Evolutionary conservation across 73 alveolate genomes (phyloP), one percentile per base, ranked within the genome.

Genomic region (Paramecium pentaurelia): DNA sequence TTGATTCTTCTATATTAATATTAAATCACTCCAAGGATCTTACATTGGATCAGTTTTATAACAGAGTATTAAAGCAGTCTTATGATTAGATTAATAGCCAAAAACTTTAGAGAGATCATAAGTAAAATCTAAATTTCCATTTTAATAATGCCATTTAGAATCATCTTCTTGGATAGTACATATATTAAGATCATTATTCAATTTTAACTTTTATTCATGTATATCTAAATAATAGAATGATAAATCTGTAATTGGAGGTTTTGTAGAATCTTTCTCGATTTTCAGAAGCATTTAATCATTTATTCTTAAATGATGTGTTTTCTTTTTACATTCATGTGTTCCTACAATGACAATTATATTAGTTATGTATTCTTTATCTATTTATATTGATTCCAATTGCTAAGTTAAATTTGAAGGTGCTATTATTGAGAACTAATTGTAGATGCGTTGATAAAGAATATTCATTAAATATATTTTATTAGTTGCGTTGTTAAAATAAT

Each of bases 1-100:
- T 8, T 42, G 30, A 8, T 40, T 12, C 34, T 42, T 25, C 1
- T n/a, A 47, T 44, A 80, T 27, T 14, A 80, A 47, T 8, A 80
- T 40, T 2, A 80, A 9, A 80, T 80, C 91, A 25, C 75, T 80
- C 91, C 91, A 80, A 8, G 91, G 91, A 80, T 47, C 44, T 20
- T 47, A 14, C 22, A 14, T 20, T 4, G n/a, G 28, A 47, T 47
- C 45, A n/a, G 47, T 80, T 80, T 49, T 45, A 27, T 80, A 80
- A 22, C 77, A 42, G 8, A 80, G 58, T 10, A 80, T 10, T 14
- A 80, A 49, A 10, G 58, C 91, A 12, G 28, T 25, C 6, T 80
- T 8, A 1, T 42, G 11, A 9, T 80, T 28, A 12, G 28, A 25
- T 25, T 44, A 45, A 14, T 49, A 25, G 0, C 91, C 75, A 44